Conservation (phyloP, 108 stramenopile genomes). For the Chaetoceros tenuissimus region DNA sequence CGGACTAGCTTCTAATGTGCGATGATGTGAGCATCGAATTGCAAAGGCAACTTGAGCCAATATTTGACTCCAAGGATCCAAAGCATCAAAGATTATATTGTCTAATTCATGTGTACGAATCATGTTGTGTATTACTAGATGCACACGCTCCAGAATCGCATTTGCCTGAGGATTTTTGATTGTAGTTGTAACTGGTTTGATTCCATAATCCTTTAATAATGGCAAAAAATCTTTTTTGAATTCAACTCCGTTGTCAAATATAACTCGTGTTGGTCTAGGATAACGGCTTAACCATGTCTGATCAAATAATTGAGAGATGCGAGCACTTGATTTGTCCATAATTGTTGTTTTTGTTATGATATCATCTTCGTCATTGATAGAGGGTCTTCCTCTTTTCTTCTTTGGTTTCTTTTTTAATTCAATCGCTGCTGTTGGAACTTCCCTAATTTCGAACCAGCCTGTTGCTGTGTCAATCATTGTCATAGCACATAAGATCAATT, state of each 20-base stretch:
- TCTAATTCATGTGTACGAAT: too few relatives aligned
- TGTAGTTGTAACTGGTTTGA: constrained; percentile 17
- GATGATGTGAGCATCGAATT: too few relatives aligned
- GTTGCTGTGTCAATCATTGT: constrained; percentile 39
- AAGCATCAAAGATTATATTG: too few relatives aligned
- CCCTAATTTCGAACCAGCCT: constrained; percentile 32
- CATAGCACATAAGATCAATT: constrained; percentile 20
- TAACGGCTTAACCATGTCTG: constrained; percentile 28
- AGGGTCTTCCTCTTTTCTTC: too few relatives aligned
- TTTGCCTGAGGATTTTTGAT: constrained; percentile 30
- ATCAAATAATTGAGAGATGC: constrained; percentile 8
- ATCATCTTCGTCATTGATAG: too few relatives aligned
- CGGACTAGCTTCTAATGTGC: too few relatives aligned
- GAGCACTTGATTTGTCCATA: constrained; percentile 12
- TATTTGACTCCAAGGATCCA: too few relatives aligned
- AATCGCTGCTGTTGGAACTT: too few relatives aligned
- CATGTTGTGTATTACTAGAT: constrained; percentile 13
- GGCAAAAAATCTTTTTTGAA: too few relatives aligned
- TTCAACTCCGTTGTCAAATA: constrained; percentile 28
- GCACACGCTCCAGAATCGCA: constrained; percentile 19
- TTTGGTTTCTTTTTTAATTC: too few relatives aligned
- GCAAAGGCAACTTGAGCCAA: too few relatives aligned
- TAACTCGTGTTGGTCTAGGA: constrained; percentile 14
- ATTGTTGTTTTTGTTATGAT: too few relatives aligned
- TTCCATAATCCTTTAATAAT: constrained; percentile 10